These are phyloP conservation scores for Smallanthus sonchifolius DNA, from an alignment of 129 eudicot species.

Conservation along the genomic window DNA sequence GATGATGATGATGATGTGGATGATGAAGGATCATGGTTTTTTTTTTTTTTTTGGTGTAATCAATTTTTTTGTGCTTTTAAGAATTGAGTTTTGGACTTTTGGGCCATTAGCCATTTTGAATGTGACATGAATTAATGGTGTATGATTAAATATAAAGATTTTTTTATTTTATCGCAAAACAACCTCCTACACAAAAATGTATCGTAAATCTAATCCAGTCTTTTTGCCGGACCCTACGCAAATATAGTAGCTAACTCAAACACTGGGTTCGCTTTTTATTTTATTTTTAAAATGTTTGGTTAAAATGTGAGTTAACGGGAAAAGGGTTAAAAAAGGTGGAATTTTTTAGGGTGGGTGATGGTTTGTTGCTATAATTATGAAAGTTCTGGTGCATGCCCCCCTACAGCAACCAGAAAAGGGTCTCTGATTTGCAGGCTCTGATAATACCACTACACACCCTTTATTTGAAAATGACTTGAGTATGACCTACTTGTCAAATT, in stretches of 20 bases:
- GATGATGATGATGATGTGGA: neutral
- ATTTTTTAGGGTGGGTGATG: conserved; percentile 20
- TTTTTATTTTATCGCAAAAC: neutral
- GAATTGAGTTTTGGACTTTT: conserved; percentile 23
- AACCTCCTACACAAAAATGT: too few relatives aligned
- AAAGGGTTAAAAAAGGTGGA: conserved; percentile 17
- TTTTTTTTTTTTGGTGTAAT: conserved; percentile 15
- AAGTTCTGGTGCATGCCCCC: conserved; percentile 25
- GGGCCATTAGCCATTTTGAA: neutral
- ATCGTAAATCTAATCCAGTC: too few relatives aligned
- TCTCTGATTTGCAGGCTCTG: conserved; percentile 25
- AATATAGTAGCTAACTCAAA: too few relatives aligned
- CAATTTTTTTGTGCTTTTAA: conserved; percentile 16
- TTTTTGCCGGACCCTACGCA: too few relatives aligned
- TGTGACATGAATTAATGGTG: neutral
- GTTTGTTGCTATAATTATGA: conserved; percentile 33
- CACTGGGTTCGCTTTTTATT: too few relatives aligned
- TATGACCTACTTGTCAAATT: conserved; percentile 11
- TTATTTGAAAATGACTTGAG: conserved; percentile 32
- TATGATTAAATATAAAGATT: neutral
- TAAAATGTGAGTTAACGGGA: neutral
- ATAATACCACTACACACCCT: conserved; percentile 22
- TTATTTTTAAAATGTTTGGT: too few relatives aligned
- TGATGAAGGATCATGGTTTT: neutral
- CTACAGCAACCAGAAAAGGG: conserved; percentile 7